phyloP scores from a whole-genome alignment of 2,329 filamentous ascomycete species.

The Penicillium sp. region DNA sequence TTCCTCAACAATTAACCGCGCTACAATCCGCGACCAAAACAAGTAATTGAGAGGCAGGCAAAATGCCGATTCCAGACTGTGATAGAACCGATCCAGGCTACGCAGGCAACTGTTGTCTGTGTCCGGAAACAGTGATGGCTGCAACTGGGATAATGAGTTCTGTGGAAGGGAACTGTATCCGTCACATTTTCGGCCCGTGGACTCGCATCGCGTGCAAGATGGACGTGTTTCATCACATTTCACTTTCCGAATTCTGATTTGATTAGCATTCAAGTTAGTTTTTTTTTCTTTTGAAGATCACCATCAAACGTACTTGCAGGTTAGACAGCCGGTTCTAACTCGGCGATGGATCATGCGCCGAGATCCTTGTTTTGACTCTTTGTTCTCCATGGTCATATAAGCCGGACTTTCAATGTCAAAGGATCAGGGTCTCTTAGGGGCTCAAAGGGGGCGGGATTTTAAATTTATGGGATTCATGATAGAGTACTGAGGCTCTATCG shows the following conservation, averaged over 20 bases:
- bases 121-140: neutral
- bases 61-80: neutral
- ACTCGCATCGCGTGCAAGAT: conserved; percentile 3
- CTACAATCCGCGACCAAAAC: conserved; percentile 5
- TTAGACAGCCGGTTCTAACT: neutral
- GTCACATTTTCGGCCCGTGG: conserved; percentile 8
- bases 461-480: neutral
- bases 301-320: neutral
- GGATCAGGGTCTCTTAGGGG: neutral
- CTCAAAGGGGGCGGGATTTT: neutral
- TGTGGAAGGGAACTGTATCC: neutral
- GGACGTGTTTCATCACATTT: conserved; percentile 9
- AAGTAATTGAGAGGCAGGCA: neutral
- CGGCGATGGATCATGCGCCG: neutral
- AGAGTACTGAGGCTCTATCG: neutral
- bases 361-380: neutral
- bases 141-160: neutral
- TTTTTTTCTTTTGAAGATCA: neutral
- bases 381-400: neutral
- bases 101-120: neutral
- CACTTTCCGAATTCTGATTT: conserved; percentile 3
- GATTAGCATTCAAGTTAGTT: neutral
- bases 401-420: neutral
- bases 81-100: conserved; percentile 5
- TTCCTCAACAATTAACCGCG: neutral